A percentile compares a stretch with the other conserved stretches of the same genome.
Evolutionary conservation across 176 grass and related monocot genomes (phyloP).

Genomic region (Hordeum marinum): DNA sequence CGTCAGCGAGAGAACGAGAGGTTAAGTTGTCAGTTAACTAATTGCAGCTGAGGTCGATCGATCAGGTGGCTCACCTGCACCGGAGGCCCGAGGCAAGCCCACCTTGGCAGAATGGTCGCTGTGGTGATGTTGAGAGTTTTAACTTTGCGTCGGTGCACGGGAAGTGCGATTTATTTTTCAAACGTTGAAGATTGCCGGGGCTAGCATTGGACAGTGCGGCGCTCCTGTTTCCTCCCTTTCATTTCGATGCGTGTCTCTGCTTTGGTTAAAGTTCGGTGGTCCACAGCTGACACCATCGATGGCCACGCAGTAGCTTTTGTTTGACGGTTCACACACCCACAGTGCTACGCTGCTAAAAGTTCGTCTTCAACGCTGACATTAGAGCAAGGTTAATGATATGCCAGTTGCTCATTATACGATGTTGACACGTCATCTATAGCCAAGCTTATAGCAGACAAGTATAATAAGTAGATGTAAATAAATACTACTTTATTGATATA

Average conservation of each 20-base stretch:
- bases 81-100: not conserved
- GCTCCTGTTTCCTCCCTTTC: not conserved
- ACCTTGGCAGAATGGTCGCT: not conserved
- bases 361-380: not conserved
- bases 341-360: not conserved
- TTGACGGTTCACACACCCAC: not conserved
- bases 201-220: not conserved
- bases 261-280: not conserved
- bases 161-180: not conserved
- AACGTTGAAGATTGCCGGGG: not conserved
- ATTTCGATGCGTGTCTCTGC: not conserved
- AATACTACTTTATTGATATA: too few species aligned
- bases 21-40: slow-evolving; percentile 14
- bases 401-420: too few species aligned
- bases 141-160: not conserved
- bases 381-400: too few species aligned
- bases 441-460: too few species aligned
- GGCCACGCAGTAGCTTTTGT: not conserved
- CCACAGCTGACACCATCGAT: not conserved
- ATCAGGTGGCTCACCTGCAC: slow-evolving; percentile 10
- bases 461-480: too few species aligned
- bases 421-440: too few species aligned
- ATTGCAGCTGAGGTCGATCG: not conserved
- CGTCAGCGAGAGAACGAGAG: not conserved
- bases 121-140: not conserved